Evolutionary conservation across 345 rosid species (phyloP), one percentile per base, ranked within the genome.

Genomic region (Arabidopsis thaliana): DNA sequence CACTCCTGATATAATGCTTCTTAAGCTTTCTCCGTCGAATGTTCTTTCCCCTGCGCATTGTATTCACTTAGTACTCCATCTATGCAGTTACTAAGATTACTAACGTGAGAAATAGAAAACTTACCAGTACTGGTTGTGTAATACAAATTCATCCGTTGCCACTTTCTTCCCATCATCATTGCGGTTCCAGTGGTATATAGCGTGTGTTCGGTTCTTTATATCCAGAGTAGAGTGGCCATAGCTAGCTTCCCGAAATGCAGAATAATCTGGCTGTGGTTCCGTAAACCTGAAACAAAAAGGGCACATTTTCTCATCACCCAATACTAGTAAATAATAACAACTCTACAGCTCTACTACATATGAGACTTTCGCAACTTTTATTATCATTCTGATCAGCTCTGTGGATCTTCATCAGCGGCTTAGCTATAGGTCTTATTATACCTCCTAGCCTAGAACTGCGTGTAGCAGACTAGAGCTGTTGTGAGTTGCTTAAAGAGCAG

Each of bases 161-260:
- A 88, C 87, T 69, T 90, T 87, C 69, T 87, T 88, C 65, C 97
- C 99, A 44, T 90, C 89, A 51, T 95, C 98, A 50, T 95, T 92
- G 34, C 97, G 87, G 80, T 92, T 89, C 99, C 97, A 92, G 65
- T 87, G 93, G 82, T 92, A 95, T 60, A 89, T 5, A 49, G 98
- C 98, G 68, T 90, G 97, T 9, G 97, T 90, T 81, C 93, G 84
- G 72, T 95, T 95, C 77, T 70, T 84, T 58, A 95, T 93, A 67
- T 95, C 96, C 63, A 93, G 64, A 3, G 93, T 92, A 25, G 98
- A 88, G 71, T 92, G 97, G 6, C 97, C 99, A 61, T 90, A 90
- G 78, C 97, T 93, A 79, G 98, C 91, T 89, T 95, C 99, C 59
- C 98, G 78, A 70, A 92, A 95, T 67, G 97, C 98, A 46, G 99